Conservation (phyloP, 2,329 filamentous ascomycete genomes). For the Albifimbria verrucaria region DNA sequence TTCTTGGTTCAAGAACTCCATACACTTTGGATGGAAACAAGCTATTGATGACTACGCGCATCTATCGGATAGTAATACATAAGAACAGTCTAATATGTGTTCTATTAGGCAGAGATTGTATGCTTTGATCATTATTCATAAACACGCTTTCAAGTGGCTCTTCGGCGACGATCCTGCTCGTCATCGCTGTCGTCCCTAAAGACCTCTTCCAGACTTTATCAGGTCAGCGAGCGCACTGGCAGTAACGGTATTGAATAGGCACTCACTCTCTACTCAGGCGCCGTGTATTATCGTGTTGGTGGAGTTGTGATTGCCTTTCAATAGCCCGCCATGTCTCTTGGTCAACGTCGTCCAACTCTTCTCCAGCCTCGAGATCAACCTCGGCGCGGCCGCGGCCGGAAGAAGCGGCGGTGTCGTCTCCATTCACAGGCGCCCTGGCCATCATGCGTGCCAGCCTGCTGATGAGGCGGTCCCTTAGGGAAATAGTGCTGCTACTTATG, state of each 20-base stretch:
- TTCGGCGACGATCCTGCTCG: constrained; percentile 18
- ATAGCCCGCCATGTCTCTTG: constrained; percentile 41
- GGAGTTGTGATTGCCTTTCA: constrained; percentile 28
- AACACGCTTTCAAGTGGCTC: background rate
- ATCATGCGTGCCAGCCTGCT: constrained; percentile 22
- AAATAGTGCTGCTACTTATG: constrained; percentile 54
- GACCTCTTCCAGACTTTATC: constrained; percentile 53
- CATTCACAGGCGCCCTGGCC: constrained; percentile 46
- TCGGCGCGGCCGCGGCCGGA: constrained; percentile 38
- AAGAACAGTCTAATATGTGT: too few relatives aligned
- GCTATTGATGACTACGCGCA: too few relatives aligned
- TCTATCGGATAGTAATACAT: too few relatives aligned
- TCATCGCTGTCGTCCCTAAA: constrained; percentile 45
- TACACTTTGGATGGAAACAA: too few relatives aligned
- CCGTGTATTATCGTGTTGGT: constrained; percentile 46
- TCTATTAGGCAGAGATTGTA: background rate
- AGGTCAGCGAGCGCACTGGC: constrained; percentile 11
- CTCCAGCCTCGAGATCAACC: constrained; percentile 60
- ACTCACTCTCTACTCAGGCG: constrained; percentile 72
- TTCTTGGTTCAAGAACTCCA: too few relatives aligned
- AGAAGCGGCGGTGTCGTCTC: constrained; percentile 37
- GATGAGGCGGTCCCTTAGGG: constrained; percentile 50
- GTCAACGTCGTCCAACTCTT: constrained; percentile 63
- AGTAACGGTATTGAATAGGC: background rate
- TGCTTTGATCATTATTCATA: background rate